Percentiles rank a stretch among this genome's conserved stretches.
These are phyloP conservation scores for Thermochaetoides dissita DNA, from an alignment of 2,329 filamentous ascomycete genomes.

Conservation along the genomic window DNA sequence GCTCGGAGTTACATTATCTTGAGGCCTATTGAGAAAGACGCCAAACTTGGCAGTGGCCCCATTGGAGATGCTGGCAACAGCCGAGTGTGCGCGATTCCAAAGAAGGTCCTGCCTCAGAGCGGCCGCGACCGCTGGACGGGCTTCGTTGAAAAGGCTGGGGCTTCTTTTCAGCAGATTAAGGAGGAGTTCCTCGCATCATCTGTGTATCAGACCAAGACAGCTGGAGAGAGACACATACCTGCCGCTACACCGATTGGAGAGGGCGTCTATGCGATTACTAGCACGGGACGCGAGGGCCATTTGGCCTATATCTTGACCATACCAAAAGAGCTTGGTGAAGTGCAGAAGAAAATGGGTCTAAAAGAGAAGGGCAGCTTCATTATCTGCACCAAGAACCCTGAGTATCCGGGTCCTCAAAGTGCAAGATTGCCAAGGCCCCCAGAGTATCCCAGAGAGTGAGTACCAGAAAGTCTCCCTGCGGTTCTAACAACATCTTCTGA, in stretches of 20 bases:
- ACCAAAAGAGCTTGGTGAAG: slow-evolving; percentile 51
- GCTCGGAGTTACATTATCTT: slow-evolving; percentile 69
- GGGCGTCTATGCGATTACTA: slow-evolving; percentile 71
- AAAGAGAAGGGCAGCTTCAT: slow-evolving; percentile 61
- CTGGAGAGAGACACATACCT: slow-evolving; percentile 52
- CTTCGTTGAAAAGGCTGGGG: slow-evolving; percentile 65
- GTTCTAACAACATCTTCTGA: neutral
- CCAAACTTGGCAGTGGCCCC: slow-evolving; percentile 43
- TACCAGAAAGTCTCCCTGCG: slow-evolving; percentile 1
- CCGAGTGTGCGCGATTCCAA: slow-evolving; percentile 64
- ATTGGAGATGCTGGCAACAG: slow-evolving; percentile 43
- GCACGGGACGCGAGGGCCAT: slow-evolving; percentile 57
- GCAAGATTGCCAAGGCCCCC: slow-evolving; percentile 50
- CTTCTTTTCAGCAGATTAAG: slow-evolving; percentile 54
- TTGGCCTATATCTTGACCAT: slow-evolving; percentile 69
- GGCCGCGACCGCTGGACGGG: slow-evolving; percentile 60
- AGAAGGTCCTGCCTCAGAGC: slow-evolving; percentile 64
- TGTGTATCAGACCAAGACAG: slow-evolving; percentile 65
- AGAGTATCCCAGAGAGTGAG: slow-evolving; percentile 57
- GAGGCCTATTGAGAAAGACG: slow-evolving; percentile 55
- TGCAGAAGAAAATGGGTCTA: slow-evolving; percentile 65
- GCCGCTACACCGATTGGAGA: slow-evolving; percentile 66
- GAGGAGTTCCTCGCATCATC: slow-evolving; percentile 52
- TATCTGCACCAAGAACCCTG: slow-evolving; percentile 67
- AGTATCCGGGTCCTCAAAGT: slow-evolving; percentile 49